Evolutionary conservation across 306 rosid species (phyloP).

Genomic region (Oemleria cerasiformis): DNA sequence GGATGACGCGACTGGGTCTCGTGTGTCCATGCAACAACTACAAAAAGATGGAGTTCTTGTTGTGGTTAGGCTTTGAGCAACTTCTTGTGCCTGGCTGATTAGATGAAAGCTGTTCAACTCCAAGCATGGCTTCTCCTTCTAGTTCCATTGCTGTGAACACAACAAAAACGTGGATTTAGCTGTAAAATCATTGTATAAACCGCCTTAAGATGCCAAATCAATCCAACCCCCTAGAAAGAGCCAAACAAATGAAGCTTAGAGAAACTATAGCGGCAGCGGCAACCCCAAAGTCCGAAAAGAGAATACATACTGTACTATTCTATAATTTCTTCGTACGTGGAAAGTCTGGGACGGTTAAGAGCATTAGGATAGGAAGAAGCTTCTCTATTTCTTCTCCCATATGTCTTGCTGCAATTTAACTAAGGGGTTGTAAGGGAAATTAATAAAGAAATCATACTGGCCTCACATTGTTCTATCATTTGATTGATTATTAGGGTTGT

Average conservation of each 20-base stretch:
- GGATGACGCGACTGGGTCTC: conserved; percentile 15
- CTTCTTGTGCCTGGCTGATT: neutral
- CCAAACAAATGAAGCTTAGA: conserved; percentile 28
- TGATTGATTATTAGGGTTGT: conserved; percentile 48
- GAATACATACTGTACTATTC: conserved; percentile 16
- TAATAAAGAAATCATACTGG: conserved; percentile 34
- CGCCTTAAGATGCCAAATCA: conserved; percentile 32
- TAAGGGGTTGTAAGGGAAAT: conserved; percentile 15
- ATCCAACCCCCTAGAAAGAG: conserved; percentile 19
- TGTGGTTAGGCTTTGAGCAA: conserved; percentile 1
- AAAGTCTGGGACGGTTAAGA: conserved; percentile 32
- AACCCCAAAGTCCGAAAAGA: conserved; percentile 52
- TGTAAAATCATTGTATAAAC: conserved; percentile 39
- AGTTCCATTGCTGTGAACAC: conserved; percentile 1
- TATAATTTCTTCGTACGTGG: neutral
- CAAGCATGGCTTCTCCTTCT: conserved; percentile 11
- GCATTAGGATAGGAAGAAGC: conserved; percentile 20
- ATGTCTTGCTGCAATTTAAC: no score
- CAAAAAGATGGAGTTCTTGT: conserved; percentile 4
- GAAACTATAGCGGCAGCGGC: conserved; percentile 33
- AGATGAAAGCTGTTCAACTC: neutral
- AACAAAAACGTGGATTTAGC: conserved; percentile 11
- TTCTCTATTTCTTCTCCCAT: no score
- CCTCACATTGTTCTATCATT: conserved; percentile 58
- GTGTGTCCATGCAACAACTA: conserved; percentile 19